phyloP scores from a whole-genome alignment of 2,329 filamentous ascomycete species.

The Alternaria sp. region DNA sequence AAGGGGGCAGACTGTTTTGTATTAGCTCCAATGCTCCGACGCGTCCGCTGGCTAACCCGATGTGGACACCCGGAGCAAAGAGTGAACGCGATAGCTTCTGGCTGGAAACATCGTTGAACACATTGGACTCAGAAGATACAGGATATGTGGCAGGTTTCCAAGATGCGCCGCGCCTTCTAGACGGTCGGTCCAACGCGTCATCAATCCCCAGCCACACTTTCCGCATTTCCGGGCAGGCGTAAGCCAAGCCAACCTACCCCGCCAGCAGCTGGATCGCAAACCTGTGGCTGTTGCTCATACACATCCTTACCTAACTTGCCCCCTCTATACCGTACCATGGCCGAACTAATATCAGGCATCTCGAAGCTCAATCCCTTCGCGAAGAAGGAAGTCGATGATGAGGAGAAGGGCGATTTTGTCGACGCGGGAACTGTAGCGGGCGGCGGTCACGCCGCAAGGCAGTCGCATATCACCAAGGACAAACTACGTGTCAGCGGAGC shows the following conservation, averaged over 20 bases:
- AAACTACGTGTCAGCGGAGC: slow-evolving; percentile 66
- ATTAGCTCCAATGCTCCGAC: not conserved
- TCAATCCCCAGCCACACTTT: not conserved
- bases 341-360: slow-evolving; percentile 43
- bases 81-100: not conserved
- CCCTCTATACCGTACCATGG: slow-evolving; percentile 26
- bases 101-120: not conserved
- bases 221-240: slow-evolving; percentile 4
- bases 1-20: not conserved
- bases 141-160: not conserved
- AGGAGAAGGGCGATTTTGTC: slow-evolving; percentile 63
- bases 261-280: slow-evolving; percentile 5
- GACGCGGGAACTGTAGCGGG: slow-evolving; percentile 60
- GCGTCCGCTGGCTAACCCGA: not conserved
- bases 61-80: not conserved
- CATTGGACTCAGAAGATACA: not conserved
- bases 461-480: slow-evolving; percentile 58
- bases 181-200: not conserved
- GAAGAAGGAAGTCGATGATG: slow-evolving; percentile 48
- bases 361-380: slow-evolving; percentile 43
- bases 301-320: not conserved
- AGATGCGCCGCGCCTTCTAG: not conserved
- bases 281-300: slow-evolving; percentile 5
- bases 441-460: slow-evolving; percentile 63
- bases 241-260: slow-evolving; percentile 13